Evolutionary conservation across 2,329 filamentous ascomycete species (phyloP).

Genomic region (Colletotrichum lini): DNA sequence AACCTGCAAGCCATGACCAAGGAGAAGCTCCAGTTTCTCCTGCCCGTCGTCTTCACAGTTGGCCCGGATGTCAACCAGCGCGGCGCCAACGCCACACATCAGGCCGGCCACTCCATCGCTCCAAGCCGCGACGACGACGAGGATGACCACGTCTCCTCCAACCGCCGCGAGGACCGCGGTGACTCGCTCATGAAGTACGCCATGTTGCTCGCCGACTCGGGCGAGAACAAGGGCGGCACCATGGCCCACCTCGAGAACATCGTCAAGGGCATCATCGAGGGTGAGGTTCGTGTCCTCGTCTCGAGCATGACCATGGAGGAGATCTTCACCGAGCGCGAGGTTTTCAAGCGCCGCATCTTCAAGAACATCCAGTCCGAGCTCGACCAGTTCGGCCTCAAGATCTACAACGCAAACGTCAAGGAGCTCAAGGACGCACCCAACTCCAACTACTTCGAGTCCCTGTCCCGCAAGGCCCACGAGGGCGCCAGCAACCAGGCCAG

Average conservation of each 20-base stretch:
- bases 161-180: constrained; percentile 64
- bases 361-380: constrained; percentile 84
- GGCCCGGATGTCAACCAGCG: constrained; percentile 80
- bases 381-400: constrained; percentile 83
- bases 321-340: constrained; percentile 83
- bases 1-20: constrained; percentile 89
- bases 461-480: constrained; percentile 87
- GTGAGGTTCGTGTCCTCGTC: constrained; percentile 86
- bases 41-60: constrained; percentile 89
- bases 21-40: constrained; percentile 86
- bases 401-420: constrained; percentile 83
- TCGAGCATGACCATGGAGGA: constrained; percentile 95
- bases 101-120: constrained; percentile 38
- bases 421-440: constrained; percentile 87
- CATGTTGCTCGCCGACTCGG: constrained; percentile 82
- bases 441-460: constrained; percentile 86
- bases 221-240: constrained; percentile 59
- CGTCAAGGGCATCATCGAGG: constrained; percentile 91
- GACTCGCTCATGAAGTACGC: constrained; percentile 86
- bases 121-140: constrained; percentile 43
- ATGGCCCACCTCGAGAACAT: constrained; percentile 83
- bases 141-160: constrained; percentile 39
- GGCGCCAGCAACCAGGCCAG: constrained; percentile 85
- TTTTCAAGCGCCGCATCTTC: constrained; percentile 83
- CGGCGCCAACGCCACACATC: constrained; percentile 58